phyloP scores from a whole-genome alignment of 2,329 filamentous ascomycete species.

The Penicillium sp. region DNA sequence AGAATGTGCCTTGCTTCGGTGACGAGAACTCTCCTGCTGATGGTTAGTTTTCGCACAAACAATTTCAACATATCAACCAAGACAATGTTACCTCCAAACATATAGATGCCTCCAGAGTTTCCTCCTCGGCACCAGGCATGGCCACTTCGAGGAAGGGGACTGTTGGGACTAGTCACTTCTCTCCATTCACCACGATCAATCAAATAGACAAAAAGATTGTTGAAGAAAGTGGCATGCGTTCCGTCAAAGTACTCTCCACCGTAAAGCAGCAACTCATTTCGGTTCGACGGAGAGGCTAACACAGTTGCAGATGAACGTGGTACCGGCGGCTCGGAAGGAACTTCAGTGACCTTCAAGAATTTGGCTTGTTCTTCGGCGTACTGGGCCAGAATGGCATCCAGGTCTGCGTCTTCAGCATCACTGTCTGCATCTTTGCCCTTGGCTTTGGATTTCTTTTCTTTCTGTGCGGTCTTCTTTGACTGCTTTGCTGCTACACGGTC shows the following conservation, averaged over 20 bases:
- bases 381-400: slow-evolving; percentile 89
- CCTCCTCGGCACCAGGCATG: slow-evolving; percentile 93
- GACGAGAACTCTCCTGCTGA: slow-evolving; percentile 77
- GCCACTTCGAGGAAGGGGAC: slow-evolving; percentile 82
- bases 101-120: slow-evolving; percentile 79
- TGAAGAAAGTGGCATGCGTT: slow-evolving; percentile 70
- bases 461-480: slow-evolving; percentile 72
- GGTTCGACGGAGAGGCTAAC: slow-evolving; percentile 79
- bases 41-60: slow-evolving; percentile 2
- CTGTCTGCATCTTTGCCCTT: slow-evolving; percentile 70
- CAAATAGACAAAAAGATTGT: slow-evolving; percentile 67
- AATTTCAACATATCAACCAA: not conserved
- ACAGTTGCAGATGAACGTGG: slow-evolving; percentile 77
- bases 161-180: slow-evolving; percentile 84
- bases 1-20: slow-evolving; percentile 96
- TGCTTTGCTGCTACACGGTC: slow-evolving; percentile 68
- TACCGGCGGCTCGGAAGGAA: slow-evolving; percentile 67
- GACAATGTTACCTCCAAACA: slow-evolving; percentile 67
- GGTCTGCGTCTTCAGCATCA: slow-evolving; percentile 86
- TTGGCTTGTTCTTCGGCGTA: slow-evolving; percentile 91
- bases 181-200: slow-evolving; percentile 88
- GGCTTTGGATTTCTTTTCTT: slow-evolving; percentile 76
- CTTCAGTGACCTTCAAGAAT: slow-evolving; percentile 90
- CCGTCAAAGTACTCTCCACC: slow-evolving; percentile 97
- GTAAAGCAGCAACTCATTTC: slow-evolving; percentile 85